phyloP scores from a whole-genome alignment of 441 rosid genomes.

The Eugenia klotzschiana region DNA sequence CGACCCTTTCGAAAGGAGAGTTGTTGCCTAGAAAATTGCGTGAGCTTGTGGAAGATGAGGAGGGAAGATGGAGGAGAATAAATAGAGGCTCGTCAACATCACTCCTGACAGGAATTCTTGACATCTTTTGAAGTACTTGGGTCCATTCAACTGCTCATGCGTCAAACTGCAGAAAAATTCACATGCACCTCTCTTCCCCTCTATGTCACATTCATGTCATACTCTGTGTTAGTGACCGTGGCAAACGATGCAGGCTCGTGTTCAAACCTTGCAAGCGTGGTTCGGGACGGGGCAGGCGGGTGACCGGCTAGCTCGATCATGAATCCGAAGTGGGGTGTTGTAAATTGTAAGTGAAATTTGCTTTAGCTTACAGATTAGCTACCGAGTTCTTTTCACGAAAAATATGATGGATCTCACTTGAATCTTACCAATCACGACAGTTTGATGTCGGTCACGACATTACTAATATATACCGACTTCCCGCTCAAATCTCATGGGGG shows the following conservation, averaged over 20 bases:
- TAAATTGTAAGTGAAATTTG: not conserved
- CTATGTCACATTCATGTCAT: not conserved
- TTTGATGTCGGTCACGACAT: not conserved
- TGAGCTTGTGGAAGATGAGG: not conserved
- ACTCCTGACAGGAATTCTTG: not conserved
- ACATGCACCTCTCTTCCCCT: not conserved
- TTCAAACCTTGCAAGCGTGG: not conserved
- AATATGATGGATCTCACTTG: not conserved
- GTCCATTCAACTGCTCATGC: not conserved
- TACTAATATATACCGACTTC: not conserved
- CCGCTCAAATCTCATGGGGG: not conserved
- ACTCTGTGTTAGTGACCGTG: not conserved
- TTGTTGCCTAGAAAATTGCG: not conserved
- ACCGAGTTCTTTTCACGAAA: not conserved
- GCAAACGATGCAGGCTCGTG: not conserved
- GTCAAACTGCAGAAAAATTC: not conserved
- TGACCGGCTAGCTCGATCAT: not conserved
- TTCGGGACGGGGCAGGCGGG: not conserved
- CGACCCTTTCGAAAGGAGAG: not conserved
- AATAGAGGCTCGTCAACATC: not conserved
- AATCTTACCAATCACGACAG: not conserved
- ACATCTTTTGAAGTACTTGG: not conserved
- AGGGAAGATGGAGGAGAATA: not conserved
- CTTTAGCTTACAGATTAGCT: not conserved
- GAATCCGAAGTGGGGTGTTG: not conserved